Base-by-base conservation (phyloP, 1,284 basidiomycete species). In the Leccinum pachyderme region DNA sequence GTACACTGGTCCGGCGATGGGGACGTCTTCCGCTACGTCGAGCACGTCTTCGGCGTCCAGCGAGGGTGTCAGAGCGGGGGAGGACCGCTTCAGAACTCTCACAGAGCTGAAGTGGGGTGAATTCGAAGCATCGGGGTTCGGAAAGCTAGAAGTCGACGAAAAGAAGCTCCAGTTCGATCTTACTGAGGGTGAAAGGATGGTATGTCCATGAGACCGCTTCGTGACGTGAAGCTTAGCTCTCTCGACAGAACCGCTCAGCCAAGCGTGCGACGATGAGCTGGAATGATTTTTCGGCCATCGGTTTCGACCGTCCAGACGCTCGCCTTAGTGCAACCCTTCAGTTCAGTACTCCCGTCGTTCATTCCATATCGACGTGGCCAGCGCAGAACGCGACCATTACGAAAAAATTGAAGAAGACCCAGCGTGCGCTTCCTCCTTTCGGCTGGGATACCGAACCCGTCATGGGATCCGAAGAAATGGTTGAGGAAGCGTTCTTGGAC, bases 41-140 rank as follows among this genome's bases (percentile, higher is more conserved):
- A 65, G 70, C 31, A 65, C 68, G 1, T 63, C 70, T 4, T 67
- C 68, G 0, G 62, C 61, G 24, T 59, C 75, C 55, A 72, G 61
- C 58, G 69, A 65, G 47, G 73, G 58, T 41, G 69, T 72, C 62
- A 51, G 73, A 25, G 63, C 70, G 27, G 78, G 78, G 7, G 84
- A 86, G 54, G 86, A 87, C 57, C 75, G 83, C n/a, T 95, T 88
- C 72, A 79, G 84, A 54, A 91, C 82, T 57, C 67, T 95, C 61
- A 89, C 91, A 0, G 91, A 94, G 59, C 75, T 93, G 60, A 89
- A 86, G 67, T 95, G 93, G 93, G 90, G 90, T 11, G 85, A 89
- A 67, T 95, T 95, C 63, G 91, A 93, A 75, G 75, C 80, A 39
- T 77, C 83, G 68, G 93, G 93, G 0, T 95, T 95, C 60, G 83